Conservation (phyloP, 768 basidiomycete species). For the Lentinula guzmanii region DNA sequence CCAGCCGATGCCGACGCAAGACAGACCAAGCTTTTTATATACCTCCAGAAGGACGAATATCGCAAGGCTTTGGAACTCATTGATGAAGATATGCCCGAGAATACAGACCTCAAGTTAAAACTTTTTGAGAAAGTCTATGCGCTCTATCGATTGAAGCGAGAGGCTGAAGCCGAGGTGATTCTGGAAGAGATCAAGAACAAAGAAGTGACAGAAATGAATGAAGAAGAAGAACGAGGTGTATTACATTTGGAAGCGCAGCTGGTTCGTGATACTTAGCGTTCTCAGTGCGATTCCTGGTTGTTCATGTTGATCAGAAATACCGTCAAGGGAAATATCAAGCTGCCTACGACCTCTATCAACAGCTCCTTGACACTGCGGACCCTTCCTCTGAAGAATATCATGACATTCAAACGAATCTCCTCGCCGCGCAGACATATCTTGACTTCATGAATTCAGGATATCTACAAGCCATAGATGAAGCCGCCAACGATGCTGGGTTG, state of each 20-base stretch:
- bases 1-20: conserved; percentile 66
- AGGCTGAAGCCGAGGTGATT: conserved; percentile 56
- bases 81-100: conserved; percentile 12
- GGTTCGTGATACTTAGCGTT: conserved; percentile 37
- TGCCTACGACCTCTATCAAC: conserved; percentile 74
- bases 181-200: conserved; percentile 42
- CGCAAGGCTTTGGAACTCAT: conserved; percentile 60
- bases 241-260: conserved; percentile 85
- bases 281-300: conserved; percentile 3
- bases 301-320: conserved; percentile 49
- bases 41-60: conserved; percentile 85
- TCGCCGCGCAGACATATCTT: conserved; percentile 74
- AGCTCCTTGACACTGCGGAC: conserved; percentile 73
- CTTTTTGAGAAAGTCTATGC: conserved; percentile 77
- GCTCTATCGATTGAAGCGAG: conserved; percentile 77
- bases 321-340: conserved; percentile 69
- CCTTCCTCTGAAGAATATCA: conserved; percentile 80
- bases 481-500: conserved; percentile 22
- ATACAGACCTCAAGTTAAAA: conserved; percentile 8
- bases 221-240: conserved; percentile 49
- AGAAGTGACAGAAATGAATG: conserved; percentile 21
- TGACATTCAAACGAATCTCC: conserved; percentile 81
- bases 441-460: conserved; percentile 77
- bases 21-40: conserved; percentile 81
- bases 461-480: conserved; percentile 53